Base-by-base conservation (phyloP, 1,284 basidiomycete species). In the Hymenochaete sp. region DNA sequence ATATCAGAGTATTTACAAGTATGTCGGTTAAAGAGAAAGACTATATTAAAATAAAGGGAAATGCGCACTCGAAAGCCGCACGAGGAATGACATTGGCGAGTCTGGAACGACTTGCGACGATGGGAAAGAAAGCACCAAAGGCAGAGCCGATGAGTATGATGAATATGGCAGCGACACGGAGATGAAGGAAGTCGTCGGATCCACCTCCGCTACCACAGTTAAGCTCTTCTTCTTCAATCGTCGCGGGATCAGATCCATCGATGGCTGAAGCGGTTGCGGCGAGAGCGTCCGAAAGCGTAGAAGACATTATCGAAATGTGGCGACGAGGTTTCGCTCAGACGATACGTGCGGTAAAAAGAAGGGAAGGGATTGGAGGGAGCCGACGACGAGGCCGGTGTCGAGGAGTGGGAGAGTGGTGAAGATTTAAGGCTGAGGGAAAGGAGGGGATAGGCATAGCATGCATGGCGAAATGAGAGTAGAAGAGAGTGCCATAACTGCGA, bases 101-200 rank as follows among this genome's bases (percentile, higher is more conserved):
- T 8, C 60, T 67, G 2, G 78, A 71, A 38, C 79, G 70, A 44
- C 67, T 72, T 2, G 90, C 75, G 21, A 93, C 56, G 40, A 97
- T 74, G 6, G 93, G 95, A 59, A 95, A 87, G 35, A 91, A 66
- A 0, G 92, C 81, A 11, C 88, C 89, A 9, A 65, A 53, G n/a
- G 70, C 61, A 1, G 85, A 83, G 19, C 77, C 76, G 18, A 69
- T 67, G 51, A 90, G 72, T 59, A 98, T 83, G 62, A 98, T 77
- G 65, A 98, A 97, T 58, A 98, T 73, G 21, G 90, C 79, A 2
- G 77, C 93, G 48, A 97, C 75, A 2, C 91, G 75, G 26, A 93
- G 67, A 28, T 59, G 53, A 2, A 64, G 57, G 53, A 62, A 63
- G 9, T 62, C 57, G 44, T 67, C 49, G 3, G 60, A 54, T 14